Conservation (phyloP, 2,329 filamentous ascomycete species). For the Onygenales sp. region DNA sequence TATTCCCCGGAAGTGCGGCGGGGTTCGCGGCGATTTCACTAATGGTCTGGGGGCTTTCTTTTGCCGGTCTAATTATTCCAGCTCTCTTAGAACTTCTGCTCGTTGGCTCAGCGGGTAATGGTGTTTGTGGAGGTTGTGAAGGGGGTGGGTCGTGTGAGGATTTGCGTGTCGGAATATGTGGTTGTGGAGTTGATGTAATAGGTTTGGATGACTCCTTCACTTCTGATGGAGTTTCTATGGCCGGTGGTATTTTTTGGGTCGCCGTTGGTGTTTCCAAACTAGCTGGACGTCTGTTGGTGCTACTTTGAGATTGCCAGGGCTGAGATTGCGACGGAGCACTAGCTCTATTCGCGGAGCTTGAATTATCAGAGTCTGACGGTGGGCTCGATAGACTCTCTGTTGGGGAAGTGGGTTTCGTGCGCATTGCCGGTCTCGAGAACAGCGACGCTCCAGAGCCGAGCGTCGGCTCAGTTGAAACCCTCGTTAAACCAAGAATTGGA, state of each 20-base stretch:
- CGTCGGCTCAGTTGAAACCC: slow-evolving; percentile 28
- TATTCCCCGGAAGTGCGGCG: slow-evolving; percentile 60
- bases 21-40: slow-evolving; percentile 58
- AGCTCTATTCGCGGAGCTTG: slow-evolving; percentile 23
- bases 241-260: slow-evolving; percentile 42
- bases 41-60: slow-evolving; percentile 42
- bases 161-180: slow-evolving; percentile 41
- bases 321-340: slow-evolving; percentile 31
- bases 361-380: slow-evolving; percentile 14
- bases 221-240: slow-evolving; percentile 27
- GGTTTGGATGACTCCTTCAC: slow-evolving; percentile 11
- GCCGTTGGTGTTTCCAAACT: slow-evolving; percentile 43
- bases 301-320: slow-evolving; percentile 48
- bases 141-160: slow-evolving; percentile 38
- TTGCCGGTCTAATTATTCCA: slow-evolving; percentile 19
- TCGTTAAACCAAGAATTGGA: slow-evolving; percentile 22
- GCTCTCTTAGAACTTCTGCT: slow-evolving; percentile 25
- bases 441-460: slow-evolving; percentile 33
- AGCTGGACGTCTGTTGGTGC: slow-evolving; percentile 44
- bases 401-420: slow-evolving; percentile 14
- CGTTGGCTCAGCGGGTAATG: slow-evolving; percentile 16
- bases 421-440: slow-evolving; percentile 28
- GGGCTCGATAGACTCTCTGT: slow-evolving; percentile 19
- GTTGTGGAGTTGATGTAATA: neutral
- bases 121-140: slow-evolving; percentile 38